These are phyloP conservation scores for Amanita brunnescens DNA, from an alignment of 768 basidiomycete genomes.

Conservation along the genomic window DNA sequence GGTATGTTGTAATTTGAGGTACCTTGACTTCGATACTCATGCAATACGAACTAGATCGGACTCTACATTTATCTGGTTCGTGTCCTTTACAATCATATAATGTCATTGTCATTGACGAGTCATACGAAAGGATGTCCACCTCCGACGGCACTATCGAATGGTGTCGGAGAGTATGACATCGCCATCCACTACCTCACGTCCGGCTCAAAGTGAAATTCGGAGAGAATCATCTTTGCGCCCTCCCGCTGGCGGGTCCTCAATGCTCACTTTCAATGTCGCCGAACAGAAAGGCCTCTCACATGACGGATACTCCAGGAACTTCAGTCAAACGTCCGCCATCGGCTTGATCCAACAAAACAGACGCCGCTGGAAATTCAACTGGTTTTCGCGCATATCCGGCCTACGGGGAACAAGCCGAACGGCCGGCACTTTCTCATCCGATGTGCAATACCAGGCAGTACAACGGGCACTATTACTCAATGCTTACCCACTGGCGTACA, in stretches of 20 bases:
- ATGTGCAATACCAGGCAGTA: background rate
- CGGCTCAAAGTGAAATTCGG: background rate
- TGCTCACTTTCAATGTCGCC: background rate
- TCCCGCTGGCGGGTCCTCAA: background rate
- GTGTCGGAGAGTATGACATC: background rate
- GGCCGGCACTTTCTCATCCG: background rate
- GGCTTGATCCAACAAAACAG: background rate
- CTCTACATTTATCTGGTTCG: background rate
- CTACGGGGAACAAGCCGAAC: background rate
- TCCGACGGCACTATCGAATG: slow-evolving; percentile 3
- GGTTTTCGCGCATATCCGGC: background rate
- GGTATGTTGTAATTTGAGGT: slow-evolving; percentile 14
- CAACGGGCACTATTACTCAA: slow-evolving; percentile 9
- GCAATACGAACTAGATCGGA: background rate
- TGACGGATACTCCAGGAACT: background rate
- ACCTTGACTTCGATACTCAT: background rate
- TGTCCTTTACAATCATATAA: background rate
- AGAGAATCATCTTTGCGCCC: background rate
- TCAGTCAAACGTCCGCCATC: background rate
- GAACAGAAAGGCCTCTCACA: background rate
- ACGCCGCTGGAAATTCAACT: background rate
- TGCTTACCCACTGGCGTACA: slow-evolving; percentile 12
- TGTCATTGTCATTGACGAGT: background rate
- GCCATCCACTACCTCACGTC: background rate
- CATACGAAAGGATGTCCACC: background rate